These are phyloP conservation scores for Cutaneotrichosporon sp. DNA, from an alignment of 1,284 basidiomycete genomes.

Conservation along the genomic window DNA sequence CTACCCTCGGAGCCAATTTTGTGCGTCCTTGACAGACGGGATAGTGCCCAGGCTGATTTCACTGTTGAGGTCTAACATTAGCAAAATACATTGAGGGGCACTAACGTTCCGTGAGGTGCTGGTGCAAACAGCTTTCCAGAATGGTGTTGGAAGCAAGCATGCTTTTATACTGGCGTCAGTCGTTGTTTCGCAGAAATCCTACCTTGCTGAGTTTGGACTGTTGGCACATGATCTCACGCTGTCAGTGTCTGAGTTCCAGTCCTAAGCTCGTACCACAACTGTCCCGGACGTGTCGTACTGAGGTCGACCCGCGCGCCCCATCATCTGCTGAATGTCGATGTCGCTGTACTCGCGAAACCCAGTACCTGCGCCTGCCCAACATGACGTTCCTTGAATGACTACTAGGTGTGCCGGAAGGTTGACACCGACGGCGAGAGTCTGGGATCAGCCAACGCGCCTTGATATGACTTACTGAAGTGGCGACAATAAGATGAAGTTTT, in stretches of 20 bases:
- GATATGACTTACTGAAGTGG: conserved; percentile 45
- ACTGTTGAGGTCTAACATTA: conserved; percentile 64
- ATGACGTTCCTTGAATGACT: conserved; percentile 46
- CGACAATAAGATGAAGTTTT: conserved; percentile 43
- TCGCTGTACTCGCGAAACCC: conserved; percentile 44
- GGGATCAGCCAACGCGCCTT: too few relatives aligned
- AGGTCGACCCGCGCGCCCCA: conserved; percentile 70
- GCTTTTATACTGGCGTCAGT: conserved; percentile 45
- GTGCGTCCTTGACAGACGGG: conserved; percentile 58
- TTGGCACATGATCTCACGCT: conserved; percentile 37
- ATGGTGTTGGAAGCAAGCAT: conserved; percentile 54
- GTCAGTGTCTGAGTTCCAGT: background rate
- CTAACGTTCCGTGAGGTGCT: conserved; percentile 67
- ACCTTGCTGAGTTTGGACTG: conserved; percentile 28
- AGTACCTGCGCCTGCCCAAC: conserved; percentile 33
- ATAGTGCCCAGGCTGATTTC: conserved; percentile 84
- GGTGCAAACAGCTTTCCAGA: conserved; percentile 78
- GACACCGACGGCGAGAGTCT: conserved; percentile 54
- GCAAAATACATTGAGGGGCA: too few relatives aligned
- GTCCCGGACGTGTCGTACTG: conserved; percentile 69
- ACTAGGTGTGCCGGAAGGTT: conserved; percentile 51
- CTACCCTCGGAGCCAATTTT: conserved; percentile 63
- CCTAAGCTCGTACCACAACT: conserved; percentile 16
- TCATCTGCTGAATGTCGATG: conserved; percentile 49
- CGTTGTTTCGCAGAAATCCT: background rate